A percentile compares a stretch with the other conserved stretches of the same genome.
Conservation (phyloP, 192 early-diverging fungal genomes). For the Diversispora epigaea region DNA sequence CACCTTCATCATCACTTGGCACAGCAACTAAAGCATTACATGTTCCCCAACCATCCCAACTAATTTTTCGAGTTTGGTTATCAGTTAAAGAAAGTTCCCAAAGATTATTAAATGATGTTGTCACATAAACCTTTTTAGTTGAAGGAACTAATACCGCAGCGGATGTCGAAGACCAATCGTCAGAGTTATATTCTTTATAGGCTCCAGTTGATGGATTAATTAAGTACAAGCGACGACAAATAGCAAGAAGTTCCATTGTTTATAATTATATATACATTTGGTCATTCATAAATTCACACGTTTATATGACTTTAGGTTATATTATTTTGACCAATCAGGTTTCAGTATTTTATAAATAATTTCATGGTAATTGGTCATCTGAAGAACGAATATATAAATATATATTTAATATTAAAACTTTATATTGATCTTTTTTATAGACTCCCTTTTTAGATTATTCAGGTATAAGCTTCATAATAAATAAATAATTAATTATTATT, state of each 20-base stretch:
- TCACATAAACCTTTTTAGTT: constrained; percentile 22
- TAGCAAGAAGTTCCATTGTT: constrained; percentile 8
- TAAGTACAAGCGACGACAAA: constrained; percentile 3
- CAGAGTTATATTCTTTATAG: constrained; percentile 4
- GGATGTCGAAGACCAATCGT: constrained; percentile 19
- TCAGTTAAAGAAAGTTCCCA: constrained; percentile 26
- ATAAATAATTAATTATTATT: too few species aligned
- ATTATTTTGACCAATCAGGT: too few species aligned
- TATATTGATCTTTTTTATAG: too few species aligned
- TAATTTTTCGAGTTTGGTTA: not conserved
- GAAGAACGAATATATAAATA: too few species aligned
- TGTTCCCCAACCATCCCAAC: constrained; percentile 32
- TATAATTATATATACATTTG: not conserved
- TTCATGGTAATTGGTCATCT: too few species aligned
- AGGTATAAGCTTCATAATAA: too few species aligned
- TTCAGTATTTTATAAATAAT: too few species aligned
- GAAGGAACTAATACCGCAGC: constrained; percentile 17
- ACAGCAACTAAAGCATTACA: constrained; percentile 30
- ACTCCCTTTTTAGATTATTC: too few species aligned
- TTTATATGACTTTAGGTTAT: too few species aligned
- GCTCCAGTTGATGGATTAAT: constrained; percentile 15
- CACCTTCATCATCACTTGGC: not conserved
- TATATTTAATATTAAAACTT: too few species aligned
- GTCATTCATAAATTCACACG: too few species aligned
- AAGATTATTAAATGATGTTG: constrained; percentile 32